These are phyloP conservation scores for Neospermospora avenae DNA, from an alignment of 2,329 filamentous ascomycete genomes.

Conservation along the genomic window DNA sequence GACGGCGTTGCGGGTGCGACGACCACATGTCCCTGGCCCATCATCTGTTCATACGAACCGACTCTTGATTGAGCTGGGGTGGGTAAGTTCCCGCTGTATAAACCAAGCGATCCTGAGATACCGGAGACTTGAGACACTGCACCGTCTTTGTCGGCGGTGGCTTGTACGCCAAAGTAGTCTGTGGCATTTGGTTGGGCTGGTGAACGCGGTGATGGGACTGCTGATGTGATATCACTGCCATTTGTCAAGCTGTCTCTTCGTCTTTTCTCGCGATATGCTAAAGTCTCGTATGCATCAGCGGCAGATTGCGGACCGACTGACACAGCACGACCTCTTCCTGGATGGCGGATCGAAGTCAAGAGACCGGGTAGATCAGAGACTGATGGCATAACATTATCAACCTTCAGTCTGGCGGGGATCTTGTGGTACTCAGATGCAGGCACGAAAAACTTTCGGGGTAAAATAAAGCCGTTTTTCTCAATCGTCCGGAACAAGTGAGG, in stretches of 20 bases:
- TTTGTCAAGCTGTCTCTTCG: slow-evolving; percentile 52
- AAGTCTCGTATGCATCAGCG: slow-evolving; percentile 91
- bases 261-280: slow-evolving; percentile 80
- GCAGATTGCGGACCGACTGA: slow-evolving; percentile 93
- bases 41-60: slow-evolving; percentile 67
- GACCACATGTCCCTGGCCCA: slow-evolving; percentile 60
- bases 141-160: slow-evolving; percentile 24
- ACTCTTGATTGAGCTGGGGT: slow-evolving; percentile 46
- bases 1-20: slow-evolving; percentile 34
- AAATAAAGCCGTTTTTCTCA: slow-evolving; percentile 71
- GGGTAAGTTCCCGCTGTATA: slow-evolving; percentile 40
- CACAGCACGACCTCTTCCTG: slow-evolving; percentile 72
- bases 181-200: slow-evolving; percentile 2
- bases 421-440: slow-evolving; percentile 86
- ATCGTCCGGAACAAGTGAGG: slow-evolving; percentile 86
- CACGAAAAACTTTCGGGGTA: slow-evolving; percentile 88
- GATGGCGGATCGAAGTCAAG: slow-evolving; percentile 76
- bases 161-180: slow-evolving; percentile 15
- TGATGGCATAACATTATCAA: slow-evolving; percentile 86
- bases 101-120: slow-evolving; percentile 46
- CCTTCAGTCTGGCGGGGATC: slow-evolving; percentile 68
- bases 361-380: slow-evolving; percentile 85
- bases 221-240: slow-evolving; percentile 15
- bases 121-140: slow-evolving; percentile 32
- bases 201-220: slow-evolving; percentile 17